Conservation (phyloP, 768 basidiomycete genomes). For the Termitomyces sp. region DNA sequence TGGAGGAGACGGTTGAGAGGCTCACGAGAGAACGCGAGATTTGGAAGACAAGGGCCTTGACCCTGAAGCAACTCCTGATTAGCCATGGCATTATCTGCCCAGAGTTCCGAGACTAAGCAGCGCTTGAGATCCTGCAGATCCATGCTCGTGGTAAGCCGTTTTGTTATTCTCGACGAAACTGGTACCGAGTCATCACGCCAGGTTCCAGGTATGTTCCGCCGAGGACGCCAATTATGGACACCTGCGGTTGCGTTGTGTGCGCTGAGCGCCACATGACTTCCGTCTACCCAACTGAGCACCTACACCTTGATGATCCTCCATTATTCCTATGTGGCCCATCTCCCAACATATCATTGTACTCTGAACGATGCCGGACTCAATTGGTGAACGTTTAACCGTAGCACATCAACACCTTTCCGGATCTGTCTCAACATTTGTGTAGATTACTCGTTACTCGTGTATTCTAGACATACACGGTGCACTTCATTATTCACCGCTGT, state of each 20-base stretch:
- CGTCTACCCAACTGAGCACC: not conserved
- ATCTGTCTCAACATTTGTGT: not conserved
- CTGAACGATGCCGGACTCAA: not conserved
- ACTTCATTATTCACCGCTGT: not conserved
- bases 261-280: conserved; percentile 8
- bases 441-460: conserved; percentile 1
- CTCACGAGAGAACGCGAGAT: conserved; percentile 54
- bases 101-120: conserved; percentile 30
- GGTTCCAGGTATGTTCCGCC: conserved; percentile 1
- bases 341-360: conserved; percentile 1
- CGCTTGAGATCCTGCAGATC: not conserved
- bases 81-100: conserved; percentile 56
- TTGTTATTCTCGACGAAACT: not conserved
- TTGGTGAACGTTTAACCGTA: not conserved
- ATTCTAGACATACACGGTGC: not conserved
- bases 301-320: not conserved
- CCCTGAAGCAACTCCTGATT: conserved; percentile 45
- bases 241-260: conserved; percentile 2
- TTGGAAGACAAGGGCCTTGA: conserved; percentile 54
- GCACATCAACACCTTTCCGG: not conserved
- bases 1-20: conserved; percentile 52
- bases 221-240: conserved; percentile 10
- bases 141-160: conserved; percentile 4
- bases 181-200: conserved; percentile 2
- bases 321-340: not conserved